These are phyloP conservation scores for Aspergillus indologenus DNA, from an alignment of 495 filamentous ascomycete genomes.

Conservation along the genomic window DNA sequence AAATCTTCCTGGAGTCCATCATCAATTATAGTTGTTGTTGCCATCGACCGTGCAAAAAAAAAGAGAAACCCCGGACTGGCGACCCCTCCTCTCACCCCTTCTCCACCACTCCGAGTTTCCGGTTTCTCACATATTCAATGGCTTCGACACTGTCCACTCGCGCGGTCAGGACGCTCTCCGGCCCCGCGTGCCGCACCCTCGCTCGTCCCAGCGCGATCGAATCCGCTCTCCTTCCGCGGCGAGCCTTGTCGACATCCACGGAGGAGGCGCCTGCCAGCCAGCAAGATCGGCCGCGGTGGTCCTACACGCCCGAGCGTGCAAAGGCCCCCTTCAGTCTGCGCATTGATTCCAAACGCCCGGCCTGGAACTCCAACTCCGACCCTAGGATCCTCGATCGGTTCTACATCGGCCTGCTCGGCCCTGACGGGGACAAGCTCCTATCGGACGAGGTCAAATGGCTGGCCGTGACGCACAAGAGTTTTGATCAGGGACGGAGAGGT, in stretches of 20 bases:
- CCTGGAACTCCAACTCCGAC: constrained; percentile 70
- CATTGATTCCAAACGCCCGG: constrained; percentile 43
- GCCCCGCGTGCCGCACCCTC: constrained; percentile 32
- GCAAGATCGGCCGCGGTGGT: constrained; percentile 67
- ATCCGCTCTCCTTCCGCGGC: constrained; percentile 18
- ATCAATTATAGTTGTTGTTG: constrained; percentile 17
- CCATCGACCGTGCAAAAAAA: constrained; percentile 21
- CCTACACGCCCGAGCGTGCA: constrained; percentile 73
- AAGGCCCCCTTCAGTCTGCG: constrained; percentile 63
- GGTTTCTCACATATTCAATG: constrained; percentile 27
- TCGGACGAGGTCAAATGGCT: constrained; percentile 95
- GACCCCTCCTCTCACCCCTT: constrained; percentile 26
- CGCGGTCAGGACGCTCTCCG: constrained; percentile 35
- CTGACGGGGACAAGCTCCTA: constrained; percentile 65
- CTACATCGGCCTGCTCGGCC: constrained; percentile 69
- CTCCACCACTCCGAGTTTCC: constrained; percentile 18
- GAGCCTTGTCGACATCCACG: constrained; percentile 21
- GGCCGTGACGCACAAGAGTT: constrained; percentile 96
- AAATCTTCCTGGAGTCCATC: constrained; percentile 20
- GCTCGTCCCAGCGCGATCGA: constrained; percentile 15
- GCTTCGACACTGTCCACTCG: constrained; percentile 37
- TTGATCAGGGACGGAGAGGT: constrained; percentile 89
- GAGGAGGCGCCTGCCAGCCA: constrained; percentile 29
- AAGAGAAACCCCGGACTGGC: constrained; percentile 32
- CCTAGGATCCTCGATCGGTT: constrained; percentile 67